Conservation (phyloP, 768 basidiomycete species). For the Dentipellis sp. region DNA sequence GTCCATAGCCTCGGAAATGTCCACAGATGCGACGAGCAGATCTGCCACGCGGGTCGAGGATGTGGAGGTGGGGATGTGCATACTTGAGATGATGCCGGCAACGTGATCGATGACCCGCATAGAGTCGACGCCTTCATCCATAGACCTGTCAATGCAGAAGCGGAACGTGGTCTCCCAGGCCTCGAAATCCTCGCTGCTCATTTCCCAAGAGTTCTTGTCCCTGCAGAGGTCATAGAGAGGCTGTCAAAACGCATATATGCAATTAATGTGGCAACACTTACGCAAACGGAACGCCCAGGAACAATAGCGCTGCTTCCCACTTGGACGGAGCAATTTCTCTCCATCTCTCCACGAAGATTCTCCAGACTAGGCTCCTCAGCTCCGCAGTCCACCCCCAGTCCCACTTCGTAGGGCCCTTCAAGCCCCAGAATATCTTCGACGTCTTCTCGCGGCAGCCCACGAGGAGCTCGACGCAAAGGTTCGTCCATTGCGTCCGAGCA, state of each 20-base stretch:
- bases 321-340: constrained; percentile 26
- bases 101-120: constrained; percentile 46
- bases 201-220: constrained; percentile 34
- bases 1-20: constrained; percentile 39
- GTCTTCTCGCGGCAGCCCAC: constrained; percentile 35
- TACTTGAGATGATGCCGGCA: constrained; percentile 35
- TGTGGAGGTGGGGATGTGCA: constrained; percentile 27
- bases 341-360: constrained; percentile 49
- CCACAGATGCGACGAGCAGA: constrained; percentile 45
- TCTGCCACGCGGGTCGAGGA: constrained; percentile 52
- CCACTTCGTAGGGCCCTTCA: constrained; percentile 13
- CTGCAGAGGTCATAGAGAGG: constrained; percentile 5
- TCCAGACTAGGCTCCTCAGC: constrained; percentile 48
- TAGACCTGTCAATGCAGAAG: constrained; percentile 41
- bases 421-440: constrained; percentile 30
- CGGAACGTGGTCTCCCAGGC: constrained; percentile 54
- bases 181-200: constrained; percentile 42
- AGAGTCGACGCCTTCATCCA: constrained; percentile 51
- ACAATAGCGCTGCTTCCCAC: constrained; percentile 46
- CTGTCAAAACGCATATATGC: not conserved
- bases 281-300: constrained; percentile 59
- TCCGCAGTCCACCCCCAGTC: constrained; percentile 30
- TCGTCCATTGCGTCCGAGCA: constrained; percentile 49
- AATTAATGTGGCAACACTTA: constrained; percentile 23
- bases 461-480: constrained; percentile 46